Evolutionary conservation across 2,329 filamentous ascomycete species (phyloP).

Genomic region (Annulohypoxylon truncatum): DNA sequence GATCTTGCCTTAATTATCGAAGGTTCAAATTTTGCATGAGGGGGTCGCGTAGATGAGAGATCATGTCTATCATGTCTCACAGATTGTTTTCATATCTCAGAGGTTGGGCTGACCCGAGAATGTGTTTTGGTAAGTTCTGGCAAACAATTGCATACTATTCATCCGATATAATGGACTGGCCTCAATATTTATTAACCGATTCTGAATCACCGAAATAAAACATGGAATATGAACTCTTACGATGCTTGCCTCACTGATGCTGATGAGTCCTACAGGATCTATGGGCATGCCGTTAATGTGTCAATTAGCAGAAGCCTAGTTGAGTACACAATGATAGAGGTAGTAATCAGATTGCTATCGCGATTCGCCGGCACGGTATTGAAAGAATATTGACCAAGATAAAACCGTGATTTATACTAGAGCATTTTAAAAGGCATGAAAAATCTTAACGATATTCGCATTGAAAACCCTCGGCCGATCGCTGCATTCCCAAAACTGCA

Average conservation of each 20-base stretch:
- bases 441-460: background rate
- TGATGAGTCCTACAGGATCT: background rate
- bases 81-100: background rate
- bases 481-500: background rate
- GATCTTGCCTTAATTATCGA: background rate
- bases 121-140: background rate
- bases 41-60: background rate
- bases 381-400: too few relatives aligned
- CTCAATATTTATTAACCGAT: background rate
- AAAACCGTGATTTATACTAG: too few relatives aligned
- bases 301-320: background rate
- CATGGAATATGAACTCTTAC: background rate
- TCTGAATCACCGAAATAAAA: background rate
- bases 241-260: background rate
- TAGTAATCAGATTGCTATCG: background rate
- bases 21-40: background rate
- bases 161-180: background rate
- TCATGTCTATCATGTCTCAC: background rate
- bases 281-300: background rate
- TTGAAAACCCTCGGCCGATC: background rate
- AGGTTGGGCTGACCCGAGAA: background rate
- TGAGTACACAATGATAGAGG: background rate
- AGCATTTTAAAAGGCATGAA: too few relatives aligned
- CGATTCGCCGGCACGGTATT: background rate
- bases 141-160: background rate